Evolutionary conservation across 139 green algal species (phyloP).

Genomic region (Diplosphaera chodatii): DNA sequence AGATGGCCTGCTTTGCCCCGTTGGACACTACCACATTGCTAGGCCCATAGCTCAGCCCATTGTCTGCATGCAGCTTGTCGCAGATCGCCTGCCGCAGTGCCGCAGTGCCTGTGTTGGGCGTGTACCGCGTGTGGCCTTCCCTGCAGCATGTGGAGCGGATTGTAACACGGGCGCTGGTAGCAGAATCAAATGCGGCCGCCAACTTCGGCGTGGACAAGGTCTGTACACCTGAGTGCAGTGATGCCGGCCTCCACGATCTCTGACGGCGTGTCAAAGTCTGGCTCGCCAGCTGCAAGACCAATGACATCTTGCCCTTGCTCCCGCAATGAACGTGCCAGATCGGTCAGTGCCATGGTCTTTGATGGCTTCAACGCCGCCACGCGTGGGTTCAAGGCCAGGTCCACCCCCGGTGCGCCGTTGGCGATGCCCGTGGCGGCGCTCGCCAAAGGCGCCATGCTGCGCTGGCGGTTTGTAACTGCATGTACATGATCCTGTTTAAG

Average conservation of each 20-base stretch:
- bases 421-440: too few species aligned
- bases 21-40: conserved; percentile 89
- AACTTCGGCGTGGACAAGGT: too few species aligned
- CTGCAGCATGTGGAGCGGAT: conserved; percentile 8
- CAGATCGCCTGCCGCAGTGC: conserved; percentile 75
- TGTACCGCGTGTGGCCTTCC: conserved; percentile 86
- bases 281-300: conserved; percentile 86
- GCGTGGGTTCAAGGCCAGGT: conserved; percentile 65
- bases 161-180: too few species aligned
- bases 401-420: conserved; percentile 22
- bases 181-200: too few species aligned
- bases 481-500: too few species aligned
- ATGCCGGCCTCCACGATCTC: conserved; percentile 73
- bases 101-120: conserved; percentile 81
- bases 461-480: too few species aligned
- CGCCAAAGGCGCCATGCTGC: too few species aligned
- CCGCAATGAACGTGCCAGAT: conserved; percentile 69
- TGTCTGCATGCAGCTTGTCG: conserved; percentile 84
- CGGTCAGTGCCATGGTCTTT: conserved; percentile 92
- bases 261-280: conserved; percentile 92
- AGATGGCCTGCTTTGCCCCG: conserved; percentile 93
- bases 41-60: conserved; percentile 74
- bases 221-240: conserved; percentile 62
- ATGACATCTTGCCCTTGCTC: conserved; percentile 83
- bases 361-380: conserved; percentile 72